These are phyloP conservation scores for Plantago coronopus DNA, from an alignment of 305 asterid species.

Conservation along the genomic window DNA sequence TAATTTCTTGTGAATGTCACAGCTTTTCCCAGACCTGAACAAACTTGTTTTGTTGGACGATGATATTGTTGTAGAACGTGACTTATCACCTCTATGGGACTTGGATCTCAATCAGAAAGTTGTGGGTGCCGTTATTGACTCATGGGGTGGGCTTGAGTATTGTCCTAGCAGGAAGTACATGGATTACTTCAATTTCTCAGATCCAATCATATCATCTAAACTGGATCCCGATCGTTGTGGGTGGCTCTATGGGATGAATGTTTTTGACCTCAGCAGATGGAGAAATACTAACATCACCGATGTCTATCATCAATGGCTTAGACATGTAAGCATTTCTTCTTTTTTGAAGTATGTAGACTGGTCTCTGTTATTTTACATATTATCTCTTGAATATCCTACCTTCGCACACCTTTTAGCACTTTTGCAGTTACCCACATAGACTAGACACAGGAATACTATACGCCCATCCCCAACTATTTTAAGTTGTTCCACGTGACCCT, in stretches of 20 bases:
- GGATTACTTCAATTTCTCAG: constrained; percentile 64
- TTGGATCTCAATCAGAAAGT: constrained; percentile 70
- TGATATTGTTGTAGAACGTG: constrained; percentile 71
- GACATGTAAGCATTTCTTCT: constrained; percentile 55
- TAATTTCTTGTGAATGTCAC: constrained; percentile 39
- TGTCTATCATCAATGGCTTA: constrained; percentile 76
- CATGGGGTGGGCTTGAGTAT: constrained; percentile 52
- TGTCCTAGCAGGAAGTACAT: constrained; percentile 59
- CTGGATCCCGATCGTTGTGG: constrained; percentile 48
- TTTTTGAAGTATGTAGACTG: constrained; percentile 8
- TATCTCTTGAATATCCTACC: not conserved
- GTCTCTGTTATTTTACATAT: not conserved
- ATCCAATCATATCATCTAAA: constrained; percentile 44
- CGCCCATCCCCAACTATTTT: too few relatives aligned
- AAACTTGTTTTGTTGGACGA: constrained; percentile 76
- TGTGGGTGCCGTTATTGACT: constrained; percentile 75
- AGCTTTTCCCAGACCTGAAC: constrained; percentile 82
- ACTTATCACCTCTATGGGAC: constrained; percentile 80
- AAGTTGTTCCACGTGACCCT: too few relatives aligned
- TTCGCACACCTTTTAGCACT: not conserved
- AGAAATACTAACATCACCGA: constrained; percentile 60
- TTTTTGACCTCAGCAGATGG: constrained; percentile 75
- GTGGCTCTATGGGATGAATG: constrained; percentile 77
- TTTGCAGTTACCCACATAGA: not conserved
- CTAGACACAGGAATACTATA: not conserved